Percentiles rank a stretch among this genome's conserved stretches.
These are phyloP conservation scores for Starmerella gropengiesseri DNA, from an alignment of 805 yeast genomes.

Conservation along the genomic window DNA sequence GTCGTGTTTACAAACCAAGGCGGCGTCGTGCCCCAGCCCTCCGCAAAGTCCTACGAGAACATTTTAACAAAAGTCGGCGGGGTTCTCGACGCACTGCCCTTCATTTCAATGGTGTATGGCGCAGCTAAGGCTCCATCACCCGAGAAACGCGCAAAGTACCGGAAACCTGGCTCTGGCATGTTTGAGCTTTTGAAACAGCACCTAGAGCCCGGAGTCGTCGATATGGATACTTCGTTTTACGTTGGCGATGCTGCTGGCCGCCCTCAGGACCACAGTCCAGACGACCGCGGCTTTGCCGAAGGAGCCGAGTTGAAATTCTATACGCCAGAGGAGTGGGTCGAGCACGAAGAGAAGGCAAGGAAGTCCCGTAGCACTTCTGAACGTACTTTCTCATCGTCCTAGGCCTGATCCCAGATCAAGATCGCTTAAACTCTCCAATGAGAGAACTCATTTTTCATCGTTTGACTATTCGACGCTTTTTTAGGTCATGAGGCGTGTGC, in stretches of 20 bases:
- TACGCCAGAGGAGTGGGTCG: constrained; percentile 52
- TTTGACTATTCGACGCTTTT: too few species aligned
- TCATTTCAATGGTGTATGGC: constrained; percentile 38
- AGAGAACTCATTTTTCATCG: too few species aligned
- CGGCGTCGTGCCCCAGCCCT: constrained; percentile 37
- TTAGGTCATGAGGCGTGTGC: too few species aligned
- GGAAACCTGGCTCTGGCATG: constrained; percentile 74
- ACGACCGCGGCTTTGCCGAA: constrained; percentile 62
- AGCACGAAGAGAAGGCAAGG: neutral
- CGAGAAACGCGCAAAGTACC: constrained; percentile 19
- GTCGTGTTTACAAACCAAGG: constrained; percentile 86
- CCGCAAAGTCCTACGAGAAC: constrained; percentile 32
- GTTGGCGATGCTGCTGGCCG: constrained; percentile 99
- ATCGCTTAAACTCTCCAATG: too few species aligned
- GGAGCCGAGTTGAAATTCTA: constrained; percentile 43
- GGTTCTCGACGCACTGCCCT: constrained; percentile 4
- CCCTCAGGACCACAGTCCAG: constrained; percentile 61
- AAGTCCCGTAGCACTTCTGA: too few species aligned
- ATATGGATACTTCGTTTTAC: constrained; percentile 41
- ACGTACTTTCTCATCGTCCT: too few species aligned
- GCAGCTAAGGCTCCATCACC: constrained; percentile 38
- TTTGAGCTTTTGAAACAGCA: constrained; percentile 44
- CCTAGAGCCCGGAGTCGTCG: constrained; percentile 30
- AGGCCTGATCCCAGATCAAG: too few species aligned
- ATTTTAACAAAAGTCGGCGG: constrained; percentile 23